Evolutionary conservation across 108 stramenopile species (phyloP).

Genomic region (Chaetoceros muelleri): DNA sequence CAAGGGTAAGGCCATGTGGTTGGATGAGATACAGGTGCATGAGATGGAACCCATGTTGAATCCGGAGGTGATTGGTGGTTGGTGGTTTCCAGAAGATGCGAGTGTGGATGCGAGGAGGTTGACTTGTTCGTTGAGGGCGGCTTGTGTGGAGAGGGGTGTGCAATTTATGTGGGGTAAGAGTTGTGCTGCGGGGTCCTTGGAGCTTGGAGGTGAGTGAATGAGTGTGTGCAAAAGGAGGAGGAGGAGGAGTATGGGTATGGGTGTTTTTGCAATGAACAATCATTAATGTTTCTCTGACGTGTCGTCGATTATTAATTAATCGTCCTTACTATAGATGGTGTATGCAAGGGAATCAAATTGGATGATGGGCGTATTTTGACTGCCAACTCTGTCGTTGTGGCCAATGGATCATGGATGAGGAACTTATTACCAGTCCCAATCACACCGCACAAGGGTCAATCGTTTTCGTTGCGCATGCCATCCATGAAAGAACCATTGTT

Average conservation of each 20-base stretch:
- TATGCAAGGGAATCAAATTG: constrained; percentile 41
- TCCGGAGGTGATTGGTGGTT: constrained; percentile 77
- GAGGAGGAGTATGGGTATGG: neutral
- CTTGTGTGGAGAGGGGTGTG: constrained; percentile 75
- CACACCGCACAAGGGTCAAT: constrained; percentile 90
- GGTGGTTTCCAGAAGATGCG: constrained; percentile 94
- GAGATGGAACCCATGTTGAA: constrained; percentile 79
- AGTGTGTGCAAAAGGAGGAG: neutral
- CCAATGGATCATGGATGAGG: constrained; percentile 92
- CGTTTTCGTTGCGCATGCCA: constrained; percentile 71
- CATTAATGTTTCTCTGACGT: neutral
- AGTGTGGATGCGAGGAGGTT: constrained; percentile 82
- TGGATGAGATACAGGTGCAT: constrained; percentile 69
- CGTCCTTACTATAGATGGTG: constrained; percentile 16
- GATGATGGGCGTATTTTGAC: constrained; percentile 41
- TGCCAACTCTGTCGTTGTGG: constrained; percentile 51
- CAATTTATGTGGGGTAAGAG: constrained; percentile 56
- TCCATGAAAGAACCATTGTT: constrained; percentile 40
- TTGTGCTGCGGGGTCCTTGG: constrained; percentile 53
- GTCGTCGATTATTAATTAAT: neutral
- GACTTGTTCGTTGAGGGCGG: constrained; percentile 50
- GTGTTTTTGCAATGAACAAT: neutral
- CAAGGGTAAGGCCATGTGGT: constrained; percentile 55
- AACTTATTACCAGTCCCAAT: constrained; percentile 83
- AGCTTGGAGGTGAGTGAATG: constrained; percentile 21